Base-by-base conservation (phyloP, 805 yeast genomes). In the Wickerhamomyces ciferrii region DNA sequence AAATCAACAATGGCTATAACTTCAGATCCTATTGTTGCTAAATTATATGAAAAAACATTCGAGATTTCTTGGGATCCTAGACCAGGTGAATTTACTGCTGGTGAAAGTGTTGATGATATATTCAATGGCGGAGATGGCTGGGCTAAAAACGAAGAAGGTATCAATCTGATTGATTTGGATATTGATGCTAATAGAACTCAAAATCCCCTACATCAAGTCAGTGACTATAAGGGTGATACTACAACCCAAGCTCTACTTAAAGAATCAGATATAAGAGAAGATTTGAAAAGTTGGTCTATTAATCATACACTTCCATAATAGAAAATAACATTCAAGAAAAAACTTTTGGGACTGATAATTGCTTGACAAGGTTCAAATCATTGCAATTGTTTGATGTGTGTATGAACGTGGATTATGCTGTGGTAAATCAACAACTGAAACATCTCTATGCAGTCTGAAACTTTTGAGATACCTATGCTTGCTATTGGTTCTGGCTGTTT, bases 31-130 rank as follows among this genome's bases (percentile, higher is more conserved):
- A 63, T 76, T 2, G 71, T 79, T 5, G 69, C 73, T 29, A 71
- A 66, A 36, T 61, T 81, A 7, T 78, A 79, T 52, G 73, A 75
- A 46, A 75, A 71, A 51, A 74, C 83, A 1, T 70, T 81, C 49
- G 82, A 81, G 48, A 62, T 76, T 31, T 72, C 81, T 0, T 83
- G 88, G 89, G 87, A 81, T 50, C 61, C 67, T 25, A 61, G 76
- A 40, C 75, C 77, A 6, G 73, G 76, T 46, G 78, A 86, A 67
- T 70, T 72, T 61, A 70, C 82, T 13, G 92, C 96, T 0, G 74
- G 75, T 43, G 87, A 83, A 48, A 79, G 91, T 51, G 73, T 90
- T 11, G 80, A 81, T 29, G 95, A 88, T 62, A 84, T 91, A 2
- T 75, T 87, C 47, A 73, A 76, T 25, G 85, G 87, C 27, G 86